A percentile compares a stretch with the other conserved stretches of the same genome.
Conservation (phyloP, 192 early-diverging fungal species). For the Entophlyctis luteolus region DNA sequence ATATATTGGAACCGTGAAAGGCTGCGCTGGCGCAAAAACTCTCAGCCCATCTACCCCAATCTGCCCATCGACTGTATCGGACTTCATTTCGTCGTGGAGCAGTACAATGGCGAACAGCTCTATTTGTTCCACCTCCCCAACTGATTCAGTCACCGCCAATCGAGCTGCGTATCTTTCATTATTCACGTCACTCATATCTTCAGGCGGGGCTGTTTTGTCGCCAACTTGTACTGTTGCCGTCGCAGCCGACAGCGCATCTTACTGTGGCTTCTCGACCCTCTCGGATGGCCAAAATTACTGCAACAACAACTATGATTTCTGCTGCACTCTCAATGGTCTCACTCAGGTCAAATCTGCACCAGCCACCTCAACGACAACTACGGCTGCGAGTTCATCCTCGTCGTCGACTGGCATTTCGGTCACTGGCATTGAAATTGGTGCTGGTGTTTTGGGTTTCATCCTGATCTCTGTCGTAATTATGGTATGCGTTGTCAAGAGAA, state of each 20-base stretch:
- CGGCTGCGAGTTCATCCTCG: not conserved
- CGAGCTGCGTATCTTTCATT: not conserved
- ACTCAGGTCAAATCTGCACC: constrained; percentile 6
- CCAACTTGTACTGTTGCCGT: not conserved
- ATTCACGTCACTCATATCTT: not conserved
- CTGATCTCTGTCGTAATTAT: not conserved
- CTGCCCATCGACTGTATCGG: not conserved
- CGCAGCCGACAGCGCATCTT: not conserved
- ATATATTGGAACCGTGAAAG: not conserved
- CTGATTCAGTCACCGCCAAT: not conserved
- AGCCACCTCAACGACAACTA: not conserved
- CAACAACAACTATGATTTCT: not conserved
- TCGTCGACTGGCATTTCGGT: not conserved
- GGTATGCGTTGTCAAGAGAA: not conserved
- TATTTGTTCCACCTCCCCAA: not conserved
- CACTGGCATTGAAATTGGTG: constrained; percentile 6
- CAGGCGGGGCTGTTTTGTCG: not conserved
- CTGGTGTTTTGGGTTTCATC: not conserved
- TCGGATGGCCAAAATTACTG: constrained; percentile 1
- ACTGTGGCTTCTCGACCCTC: constrained; percentile 1
- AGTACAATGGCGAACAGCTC: not conserved
- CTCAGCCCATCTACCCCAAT: not conserved
- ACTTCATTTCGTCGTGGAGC: constrained; percentile 12
- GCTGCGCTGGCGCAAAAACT: not conserved
- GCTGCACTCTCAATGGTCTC: constrained; percentile 11